These are phyloP conservation scores for Calophaca sinica DNA, from an alignment of 306 rosid species.

Conservation along the genomic window DNA sequence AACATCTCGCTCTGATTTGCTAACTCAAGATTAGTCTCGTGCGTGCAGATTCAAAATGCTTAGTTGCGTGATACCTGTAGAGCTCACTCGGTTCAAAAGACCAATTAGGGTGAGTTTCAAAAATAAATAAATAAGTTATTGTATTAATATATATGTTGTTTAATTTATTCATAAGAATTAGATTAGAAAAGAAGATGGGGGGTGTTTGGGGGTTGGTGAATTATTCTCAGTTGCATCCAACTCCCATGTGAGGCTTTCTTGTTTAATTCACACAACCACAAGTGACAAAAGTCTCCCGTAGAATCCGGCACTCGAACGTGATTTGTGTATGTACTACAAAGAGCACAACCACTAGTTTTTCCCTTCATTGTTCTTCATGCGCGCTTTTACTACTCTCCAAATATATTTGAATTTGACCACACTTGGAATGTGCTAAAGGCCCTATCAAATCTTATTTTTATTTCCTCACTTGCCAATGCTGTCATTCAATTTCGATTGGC, in stretches of 20 bases:
- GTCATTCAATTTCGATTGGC: constrained; percentile 30
- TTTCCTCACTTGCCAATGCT: neutral
- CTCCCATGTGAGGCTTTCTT: constrained; percentile 66
- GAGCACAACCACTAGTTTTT: constrained; percentile 26
- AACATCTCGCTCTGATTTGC: too few relatives aligned
- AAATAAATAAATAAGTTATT: neutral
- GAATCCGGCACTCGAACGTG: constrained; percentile 69
- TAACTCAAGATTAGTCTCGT: too few relatives aligned
- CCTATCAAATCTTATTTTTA: neutral
- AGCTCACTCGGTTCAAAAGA: too few relatives aligned
- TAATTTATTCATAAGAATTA: constrained; percentile 35
- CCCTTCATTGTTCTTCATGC: constrained; percentile 4
- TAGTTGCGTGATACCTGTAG: too few relatives aligned
- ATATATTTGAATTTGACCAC: neutral
- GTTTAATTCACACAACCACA: constrained; percentile 40
- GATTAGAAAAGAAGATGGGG: constrained; percentile 45
- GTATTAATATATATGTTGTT: neutral
- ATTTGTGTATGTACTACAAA: constrained; percentile 37
- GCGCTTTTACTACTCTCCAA: constrained; percentile 23
- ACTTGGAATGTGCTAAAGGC: constrained; percentile 1
- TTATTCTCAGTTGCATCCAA: constrained; percentile 54
- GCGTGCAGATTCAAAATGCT: too few relatives aligned
- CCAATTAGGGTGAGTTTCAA: too few relatives aligned
- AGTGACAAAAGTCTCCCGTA: constrained; percentile 58
- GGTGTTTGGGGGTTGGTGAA: constrained; percentile 61